Percentiles rank a stretch among this genome's conserved stretches.
phyloP scores from a whole-genome alignment of 495 filamentous ascomycete genomes.

The Neurospora tetraspora region DNA sequence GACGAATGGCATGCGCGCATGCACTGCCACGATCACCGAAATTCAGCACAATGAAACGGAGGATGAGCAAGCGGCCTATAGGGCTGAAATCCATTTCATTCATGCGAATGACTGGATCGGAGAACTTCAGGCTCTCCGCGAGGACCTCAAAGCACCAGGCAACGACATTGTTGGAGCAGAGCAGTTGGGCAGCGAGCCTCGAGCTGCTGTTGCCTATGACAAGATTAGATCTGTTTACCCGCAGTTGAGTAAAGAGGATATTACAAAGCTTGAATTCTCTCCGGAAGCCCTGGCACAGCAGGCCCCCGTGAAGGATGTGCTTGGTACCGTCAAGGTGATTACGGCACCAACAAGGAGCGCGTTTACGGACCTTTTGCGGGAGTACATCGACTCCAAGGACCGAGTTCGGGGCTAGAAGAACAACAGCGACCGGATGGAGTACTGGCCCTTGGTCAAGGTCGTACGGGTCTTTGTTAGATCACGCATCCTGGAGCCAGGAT shows the following conservation, averaged over 20 bases:
- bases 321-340: slow-evolving; percentile 40
- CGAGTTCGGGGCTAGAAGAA: slow-evolving; percentile 6
- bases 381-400: slow-evolving; percentile 27
- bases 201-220: slow-evolving; percentile 51
- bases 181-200: slow-evolving; percentile 26
- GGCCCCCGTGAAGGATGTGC: slow-evolving; percentile 27
- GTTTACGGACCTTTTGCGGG: slow-evolving; percentile 16
- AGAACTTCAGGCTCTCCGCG: slow-evolving; percentile 40
- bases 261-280: slow-evolving; percentile 25
- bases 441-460: slow-evolving; percentile 59
- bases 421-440: slow-evolving; percentile 32
- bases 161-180: slow-evolving; percentile 27
- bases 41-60: slow-evolving; percentile 47
- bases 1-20: slow-evolving; percentile 40
- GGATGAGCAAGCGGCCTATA: slow-evolving; percentile 35
- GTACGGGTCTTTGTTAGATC: slow-evolving; percentile 52
- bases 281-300: slow-evolving; percentile 29
- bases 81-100: slow-evolving; percentile 55
- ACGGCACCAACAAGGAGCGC: slow-evolving; percentile 16
- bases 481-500: slow-evolving; percentile 46
- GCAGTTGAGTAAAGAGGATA: slow-evolving; percentile 34
- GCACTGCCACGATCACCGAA: slow-evolving; percentile 58
- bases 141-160: slow-evolving; percentile 37
- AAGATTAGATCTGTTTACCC: slow-evolving; percentile 62
- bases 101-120: slow-evolving; percentile 41